phyloP scores from a whole-genome alignment of 129 eudicot species.

The Lonicera japonica region DNA sequence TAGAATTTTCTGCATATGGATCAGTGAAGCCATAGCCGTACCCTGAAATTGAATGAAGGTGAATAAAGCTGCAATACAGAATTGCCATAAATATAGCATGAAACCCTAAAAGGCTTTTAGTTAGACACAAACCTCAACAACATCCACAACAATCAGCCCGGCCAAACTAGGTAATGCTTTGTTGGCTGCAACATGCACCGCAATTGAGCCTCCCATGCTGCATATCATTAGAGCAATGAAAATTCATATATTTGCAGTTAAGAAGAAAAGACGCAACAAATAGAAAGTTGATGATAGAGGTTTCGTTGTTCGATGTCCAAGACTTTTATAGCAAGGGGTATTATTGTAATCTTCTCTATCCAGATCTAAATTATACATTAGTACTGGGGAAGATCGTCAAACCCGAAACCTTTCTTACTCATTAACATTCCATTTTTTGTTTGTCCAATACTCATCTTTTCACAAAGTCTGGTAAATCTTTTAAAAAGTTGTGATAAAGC shows the following conservation, averaged over 20 bases:
- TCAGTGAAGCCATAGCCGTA: constrained; percentile 94
- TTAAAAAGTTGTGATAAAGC: too few species aligned
- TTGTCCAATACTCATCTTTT: too few species aligned
- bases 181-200: constrained; percentile 94
- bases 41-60: constrained; percentile 51
- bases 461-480: too few species aligned
- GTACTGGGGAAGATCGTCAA: too few species aligned
- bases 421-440: too few species aligned
- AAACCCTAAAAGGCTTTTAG: neutral
- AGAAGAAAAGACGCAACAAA: neutral
- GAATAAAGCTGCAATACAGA: constrained; percentile 6
- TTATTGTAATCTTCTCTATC: neutral
- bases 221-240: constrained; percentile 7
- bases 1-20: constrained; percentile 90
- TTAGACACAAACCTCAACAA: constrained; percentile 79
- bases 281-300: neutral
- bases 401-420: too few species aligned
- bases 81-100: neutral
- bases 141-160: constrained; percentile 96
- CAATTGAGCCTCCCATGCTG: constrained; percentile 98
- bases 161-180: constrained; percentile 68
- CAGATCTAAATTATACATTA: too few species aligned
- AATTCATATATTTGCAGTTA: neutral
- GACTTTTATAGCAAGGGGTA: neutral
- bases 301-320: neutral